Evolutionary conservation across 129 eudicot genomes (phyloP).

Genomic region (Flaveria bidentis): DNA sequence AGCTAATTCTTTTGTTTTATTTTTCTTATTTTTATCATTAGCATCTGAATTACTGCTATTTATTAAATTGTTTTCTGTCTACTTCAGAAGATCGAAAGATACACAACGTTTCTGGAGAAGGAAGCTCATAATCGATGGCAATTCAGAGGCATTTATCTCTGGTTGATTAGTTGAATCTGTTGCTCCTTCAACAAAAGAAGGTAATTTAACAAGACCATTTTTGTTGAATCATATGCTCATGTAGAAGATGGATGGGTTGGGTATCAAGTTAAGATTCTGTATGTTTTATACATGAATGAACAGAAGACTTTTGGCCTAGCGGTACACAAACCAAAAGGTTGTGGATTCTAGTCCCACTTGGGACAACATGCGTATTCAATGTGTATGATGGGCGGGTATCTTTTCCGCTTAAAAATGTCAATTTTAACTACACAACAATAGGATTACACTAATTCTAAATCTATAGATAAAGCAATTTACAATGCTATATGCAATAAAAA

Average conservation of each 20-base stretch:
- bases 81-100: background rate
- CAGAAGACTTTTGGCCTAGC: no score
- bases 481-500: background rate
- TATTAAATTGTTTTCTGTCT: background rate
- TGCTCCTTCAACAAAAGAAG: background rate
- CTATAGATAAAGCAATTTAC: background rate
- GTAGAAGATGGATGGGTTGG: background rate
- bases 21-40: background rate
- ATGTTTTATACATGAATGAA: no score
- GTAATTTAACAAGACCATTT: background rate
- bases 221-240: background rate
- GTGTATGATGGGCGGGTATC: background rate
- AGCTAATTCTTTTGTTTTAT: background rate
- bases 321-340: no score
- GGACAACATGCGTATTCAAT: background rate
- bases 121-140: conserved; percentile 3
- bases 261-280: background rate
- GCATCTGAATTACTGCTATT: no score
- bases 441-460: background rate
- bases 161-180: background rate
- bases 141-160: background rate
- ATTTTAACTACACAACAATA: background rate
- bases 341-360: no score
- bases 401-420: background rate
- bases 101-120: background rate